Base-by-base conservation (phyloP, 202 grass and related monocot species). In the Digitaria exilis region DNA sequence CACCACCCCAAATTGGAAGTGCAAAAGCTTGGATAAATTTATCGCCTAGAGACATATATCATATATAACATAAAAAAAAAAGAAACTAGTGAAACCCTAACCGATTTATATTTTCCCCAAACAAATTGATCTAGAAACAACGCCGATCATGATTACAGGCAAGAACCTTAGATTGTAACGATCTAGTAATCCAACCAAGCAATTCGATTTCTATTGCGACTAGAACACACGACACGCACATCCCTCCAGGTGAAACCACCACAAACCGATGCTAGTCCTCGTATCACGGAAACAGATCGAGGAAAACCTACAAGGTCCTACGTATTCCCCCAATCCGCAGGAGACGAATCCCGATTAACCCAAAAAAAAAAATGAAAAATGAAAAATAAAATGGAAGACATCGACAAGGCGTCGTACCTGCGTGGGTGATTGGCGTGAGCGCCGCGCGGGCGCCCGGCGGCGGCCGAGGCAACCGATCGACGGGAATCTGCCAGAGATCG, bases 401-500 rank as follows among this genome's bases (percentile, higher is more conserved):
- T 31, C 59, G 28, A 6, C 30, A 15, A 55, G 48, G 50, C 46
- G 25, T 54, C 48, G 77, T 24, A 80, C 77, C 77, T 80, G 62
- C 34, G 61, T 25, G 42, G 28, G 76, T 19, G 29, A 31, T 24
- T 52, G 61, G 77, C 77, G 31, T 26, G 62, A 52, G 46, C 77
- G 48, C 31, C 46, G 76, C 28, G 28, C 44, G 26, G 69, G 22
- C 67, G 75, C 57, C 75, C 44, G 76, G 29, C 29, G 76, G 58
- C 58, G 75, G 42, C 73, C 77, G 37, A 32, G 70, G 63, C 73
- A 70, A 46, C 42, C 42, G 30, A 11, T 63, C 37, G 37, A 39
- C 37, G 37, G 63, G 78, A 68, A 54, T 22, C 77, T 15, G 46
- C 78, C 22, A 63, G 65, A 48, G 55, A 85, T 69, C 17, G 15